A percentile compares a stretch with the other conserved stretches of the same genome.
Evolutionary conservation across 1,284 basidiomycete genomes (phyloP).

Genomic region (Trametes hirsuta): DNA sequence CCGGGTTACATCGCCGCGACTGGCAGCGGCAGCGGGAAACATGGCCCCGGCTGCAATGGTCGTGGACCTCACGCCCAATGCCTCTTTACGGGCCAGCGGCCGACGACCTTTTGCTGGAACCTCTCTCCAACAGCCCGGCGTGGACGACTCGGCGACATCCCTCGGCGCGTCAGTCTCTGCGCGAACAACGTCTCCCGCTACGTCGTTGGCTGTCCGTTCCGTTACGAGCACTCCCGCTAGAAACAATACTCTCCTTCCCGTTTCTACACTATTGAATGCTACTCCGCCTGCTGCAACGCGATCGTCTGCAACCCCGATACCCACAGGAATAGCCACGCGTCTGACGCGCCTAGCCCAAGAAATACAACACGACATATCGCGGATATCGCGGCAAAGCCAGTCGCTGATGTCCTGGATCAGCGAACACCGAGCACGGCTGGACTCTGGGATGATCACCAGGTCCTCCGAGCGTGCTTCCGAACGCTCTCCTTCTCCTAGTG

Average conservation of each 20-base stretch:
- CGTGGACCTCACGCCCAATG: not conserved
- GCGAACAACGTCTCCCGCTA: constrained; percentile 9
- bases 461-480: not conserved
- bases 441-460: not conserved
- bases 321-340: constrained; percentile 15
- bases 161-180: constrained; percentile 34
- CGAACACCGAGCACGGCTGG: constrained; percentile 14
- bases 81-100: not conserved
- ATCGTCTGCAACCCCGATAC: constrained; percentile 1
- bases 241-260: not conserved
- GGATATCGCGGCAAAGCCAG: constrained; percentile 26
- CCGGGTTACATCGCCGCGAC: not conserved
- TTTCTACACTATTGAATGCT: not conserved
- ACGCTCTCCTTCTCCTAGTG: constrained; percentile 1
- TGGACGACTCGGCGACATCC: constrained; percentile 26
- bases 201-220: not conserved
- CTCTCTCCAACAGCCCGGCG: constrained; percentile 5
- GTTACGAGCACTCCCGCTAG: not conserved
- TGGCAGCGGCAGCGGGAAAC: too few relatives aligned
- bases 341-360: constrained; percentile 20
- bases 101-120: constrained; percentile 9
- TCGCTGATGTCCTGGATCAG: constrained; percentile 23
- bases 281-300: not conserved
- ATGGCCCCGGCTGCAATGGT: not conserved
- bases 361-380: constrained; percentile 22